Base-by-base conservation (phyloP, 371 early-diverging fungal genomes). In the Cokeromyces recurvatus region DNA sequence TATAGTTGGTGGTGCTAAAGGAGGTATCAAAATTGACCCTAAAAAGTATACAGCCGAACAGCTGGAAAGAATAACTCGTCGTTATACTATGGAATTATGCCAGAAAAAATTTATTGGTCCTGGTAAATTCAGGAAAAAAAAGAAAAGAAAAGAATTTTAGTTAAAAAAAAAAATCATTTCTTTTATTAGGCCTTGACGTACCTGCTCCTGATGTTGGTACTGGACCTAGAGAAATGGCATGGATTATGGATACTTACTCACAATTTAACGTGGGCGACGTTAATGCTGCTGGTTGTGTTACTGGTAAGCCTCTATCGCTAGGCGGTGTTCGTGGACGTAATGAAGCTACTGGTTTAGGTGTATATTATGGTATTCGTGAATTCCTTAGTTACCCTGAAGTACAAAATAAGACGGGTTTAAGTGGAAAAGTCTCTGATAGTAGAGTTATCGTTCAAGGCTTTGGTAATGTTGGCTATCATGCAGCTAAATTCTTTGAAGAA, bases 151-250 rank as follows among this genome's bases (percentile, higher is more conserved):
- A n/a, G n/a, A n/a, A n/a, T n/a, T n/a, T n/a, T n/a, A n/a, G n/a
- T n/a, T n/a, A n/a, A n/a, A n/a, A 6, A 39, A 16, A 5, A 23
- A 19, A 3, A 40, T 2, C 20, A 2, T 29, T 8, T 29, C 29
- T 11, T 11, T 29, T 8, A 29, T 32, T 29, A 59, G 85, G 52
- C 59, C 62, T 85, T 23, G 89, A 91, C 63, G 89, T 92, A n/a
- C 93, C 93, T 39, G 93, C 93, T 11, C 93, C 93, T 38, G 93
- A 92, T 71, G 86, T 91, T n/a, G 90, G 91, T 46, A 91, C 92
- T 47, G 87, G 83, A 48, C 77, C 77, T n/a, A 75, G 90, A 37
- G 92, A 91, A 65, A 91, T 91, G 92, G 82, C 90, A 22, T 92
- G 92, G 93, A 91, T 92, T 48, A 82, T 85, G 73, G 93, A 92